Conservation (phyloP, 345 rosid species). For the Clausena lansium region DNA sequence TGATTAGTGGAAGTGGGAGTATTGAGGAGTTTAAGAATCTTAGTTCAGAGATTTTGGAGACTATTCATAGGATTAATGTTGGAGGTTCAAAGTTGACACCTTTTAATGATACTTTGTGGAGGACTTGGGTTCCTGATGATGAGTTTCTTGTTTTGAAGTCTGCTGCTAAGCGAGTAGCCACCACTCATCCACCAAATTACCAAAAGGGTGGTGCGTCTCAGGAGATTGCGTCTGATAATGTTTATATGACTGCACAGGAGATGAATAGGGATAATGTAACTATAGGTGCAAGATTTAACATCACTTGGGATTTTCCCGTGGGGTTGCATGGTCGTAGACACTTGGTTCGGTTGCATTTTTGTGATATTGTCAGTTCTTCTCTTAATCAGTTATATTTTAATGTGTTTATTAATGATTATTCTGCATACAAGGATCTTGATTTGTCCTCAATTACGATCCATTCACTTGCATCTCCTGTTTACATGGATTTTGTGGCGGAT, state of each 20-base stretch:
- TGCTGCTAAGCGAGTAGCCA: conserved; percentile 60
- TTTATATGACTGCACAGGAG: conserved; percentile 89
- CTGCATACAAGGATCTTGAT: conserved; percentile 73
- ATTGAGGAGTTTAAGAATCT: conserved; percentile 48
- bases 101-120: conserved; percentile 89
- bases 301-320: conserved; percentile 74
- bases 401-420: conserved; percentile 63
- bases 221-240: conserved; percentile 79
- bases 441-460: conserved; percentile 65
- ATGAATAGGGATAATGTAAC: conserved; percentile 68
- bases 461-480: conserved; percentile 66
- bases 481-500: conserved; percentile 68
- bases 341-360: conserved; percentile 89
- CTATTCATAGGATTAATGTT: conserved; percentile 78
- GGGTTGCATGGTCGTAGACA: conserved; percentile 44
- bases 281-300: conserved; percentile 51
- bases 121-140: conserved; percentile 91
- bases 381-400: conserved; percentile 78
- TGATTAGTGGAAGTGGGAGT: conserved; percentile 38
- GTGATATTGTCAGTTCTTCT: conserved; percentile 74
- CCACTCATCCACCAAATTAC: conserved; percentile 62
- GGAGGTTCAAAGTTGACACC: conserved; percentile 84
- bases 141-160: conserved; percentile 52
- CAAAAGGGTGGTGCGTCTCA: conserved; percentile 62
- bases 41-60: conserved; percentile 64